Conservation (phyloP, 768 basidiomycete genomes). For the Infundibulicybe gibba region DNA sequence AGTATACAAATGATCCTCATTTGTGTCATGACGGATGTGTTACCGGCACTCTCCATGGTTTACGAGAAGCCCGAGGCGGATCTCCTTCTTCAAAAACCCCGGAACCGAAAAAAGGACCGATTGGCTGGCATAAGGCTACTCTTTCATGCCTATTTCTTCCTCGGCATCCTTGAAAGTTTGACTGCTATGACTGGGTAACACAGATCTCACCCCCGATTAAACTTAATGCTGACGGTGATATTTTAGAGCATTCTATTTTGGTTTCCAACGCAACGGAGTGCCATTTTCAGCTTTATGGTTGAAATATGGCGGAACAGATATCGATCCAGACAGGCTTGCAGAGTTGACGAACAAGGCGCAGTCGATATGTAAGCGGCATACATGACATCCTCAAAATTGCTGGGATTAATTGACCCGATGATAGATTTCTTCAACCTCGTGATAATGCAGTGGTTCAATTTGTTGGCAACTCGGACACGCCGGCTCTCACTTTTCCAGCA, state of each 20-base stretch:
- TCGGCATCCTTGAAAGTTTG: conserved; percentile 44
- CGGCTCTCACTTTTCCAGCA: conserved; percentile 53
- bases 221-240: not conserved
- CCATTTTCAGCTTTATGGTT: conserved; percentile 44
- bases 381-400: not conserved
- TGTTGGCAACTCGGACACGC: conserved; percentile 53
- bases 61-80: conserved; percentile 62
- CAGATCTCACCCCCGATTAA: not conserved
- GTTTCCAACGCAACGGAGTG: conserved; percentile 39
- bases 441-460: conserved; percentile 60
- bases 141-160: conserved; percentile 54
- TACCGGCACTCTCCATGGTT: conserved; percentile 49
- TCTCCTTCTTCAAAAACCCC: conserved; percentile 49
- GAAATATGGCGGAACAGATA: conserved; percentile 35
- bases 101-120: conserved; percentile 52
- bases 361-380: conserved; percentile 27
- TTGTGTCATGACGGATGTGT: conserved; percentile 57
- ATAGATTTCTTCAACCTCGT: conserved; percentile 43
- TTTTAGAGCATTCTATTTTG: conserved; percentile 25
- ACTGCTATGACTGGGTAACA: conserved; percentile 45
- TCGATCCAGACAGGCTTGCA: conserved; percentile 28
- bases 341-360: conserved; percentile 42
- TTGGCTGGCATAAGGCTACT: conserved; percentile 51
- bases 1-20: conserved; percentile 44
- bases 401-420: not conserved